Evolutionary conservation across 2,329 filamentous ascomycete species (phyloP).

Genomic region (Botryotinia calthae): DNA sequence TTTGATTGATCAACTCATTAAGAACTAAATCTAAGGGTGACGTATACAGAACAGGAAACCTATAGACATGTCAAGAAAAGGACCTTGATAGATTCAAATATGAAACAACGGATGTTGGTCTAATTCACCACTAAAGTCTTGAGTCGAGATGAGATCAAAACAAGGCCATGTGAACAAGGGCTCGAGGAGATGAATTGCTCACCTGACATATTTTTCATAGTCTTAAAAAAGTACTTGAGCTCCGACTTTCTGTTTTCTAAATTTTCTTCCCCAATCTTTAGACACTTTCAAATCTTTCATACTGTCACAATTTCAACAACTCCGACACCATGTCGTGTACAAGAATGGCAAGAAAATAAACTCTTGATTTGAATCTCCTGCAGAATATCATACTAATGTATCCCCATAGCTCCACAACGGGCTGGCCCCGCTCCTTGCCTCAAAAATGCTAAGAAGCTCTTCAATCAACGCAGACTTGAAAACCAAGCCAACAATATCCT

Average conservation of each 20-base stretch:
- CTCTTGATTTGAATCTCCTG: neutral
- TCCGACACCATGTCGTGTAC: neutral
- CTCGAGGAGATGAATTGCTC: neutral
- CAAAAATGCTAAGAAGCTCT: neutral
- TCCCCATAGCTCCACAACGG: neutral
- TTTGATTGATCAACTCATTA: too few relatives aligned
- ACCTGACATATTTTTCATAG: neutral
- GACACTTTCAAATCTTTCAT: neutral
- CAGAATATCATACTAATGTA: neutral
- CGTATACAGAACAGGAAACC: neutral
- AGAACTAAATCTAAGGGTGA: neutral
- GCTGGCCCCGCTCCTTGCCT: neutral
- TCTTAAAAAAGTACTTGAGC: neutral
- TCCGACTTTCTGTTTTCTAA: neutral
- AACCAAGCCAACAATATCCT: neutral
- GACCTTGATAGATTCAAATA: neutral
- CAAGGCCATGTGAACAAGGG: too few relatives aligned
- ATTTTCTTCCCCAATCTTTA: neutral
- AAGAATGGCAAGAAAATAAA: neutral
- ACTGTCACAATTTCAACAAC: neutral
- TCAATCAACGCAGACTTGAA: neutral
- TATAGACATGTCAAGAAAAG: neutral
- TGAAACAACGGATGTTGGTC: neutral
- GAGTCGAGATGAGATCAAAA: neutral
- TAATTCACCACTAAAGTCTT: neutral